These are phyloP conservation scores for Saccharomyces mikatae DNA, from an alignment of 805 yeast genomes.

Conservation along the genomic window DNA sequence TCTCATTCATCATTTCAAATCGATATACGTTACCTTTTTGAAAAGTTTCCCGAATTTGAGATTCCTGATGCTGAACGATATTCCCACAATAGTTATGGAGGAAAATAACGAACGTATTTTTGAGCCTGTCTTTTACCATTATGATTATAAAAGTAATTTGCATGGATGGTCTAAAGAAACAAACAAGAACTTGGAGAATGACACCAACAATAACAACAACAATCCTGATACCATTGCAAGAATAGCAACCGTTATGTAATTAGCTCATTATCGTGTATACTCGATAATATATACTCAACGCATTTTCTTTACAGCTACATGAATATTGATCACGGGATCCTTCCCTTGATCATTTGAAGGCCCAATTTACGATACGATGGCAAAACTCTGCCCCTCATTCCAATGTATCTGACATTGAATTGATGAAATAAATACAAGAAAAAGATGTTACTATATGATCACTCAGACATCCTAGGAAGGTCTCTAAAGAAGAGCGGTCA, in stretches of 20 bases:
- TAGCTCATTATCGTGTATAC: background rate
- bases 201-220: conserved; percentile 7
- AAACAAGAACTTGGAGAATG: conserved; percentile 6
- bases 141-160: conserved; percentile 28
- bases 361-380: too few species aligned
- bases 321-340: background rate
- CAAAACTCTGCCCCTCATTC: too few species aligned
- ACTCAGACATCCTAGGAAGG: conserved; percentile 95
- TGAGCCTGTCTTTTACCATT: conserved; percentile 32
- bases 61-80: conserved; percentile 35
- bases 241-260: conserved; percentile 15
- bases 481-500: conserved; percentile 62
- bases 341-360: too few species aligned
- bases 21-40: conserved; percentile 31
- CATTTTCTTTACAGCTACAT: background rate
- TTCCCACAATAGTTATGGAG: conserved; percentile 29
- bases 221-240: conserved; percentile 13
- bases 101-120: conserved; percentile 25
- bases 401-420: background rate
- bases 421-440: background rate
- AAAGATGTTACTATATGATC: conserved; percentile 6
- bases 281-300: background rate
- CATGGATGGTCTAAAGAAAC: conserved; percentile 22
- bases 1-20: conserved; percentile 32
- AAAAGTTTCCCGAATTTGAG: conserved; percentile 29